Percentiles rank a stretch among this genome's conserved stretches.
Evolutionary conservation across 75 land plant species (phyloP).

Genomic region (Sequoia sempervirens): DNA sequence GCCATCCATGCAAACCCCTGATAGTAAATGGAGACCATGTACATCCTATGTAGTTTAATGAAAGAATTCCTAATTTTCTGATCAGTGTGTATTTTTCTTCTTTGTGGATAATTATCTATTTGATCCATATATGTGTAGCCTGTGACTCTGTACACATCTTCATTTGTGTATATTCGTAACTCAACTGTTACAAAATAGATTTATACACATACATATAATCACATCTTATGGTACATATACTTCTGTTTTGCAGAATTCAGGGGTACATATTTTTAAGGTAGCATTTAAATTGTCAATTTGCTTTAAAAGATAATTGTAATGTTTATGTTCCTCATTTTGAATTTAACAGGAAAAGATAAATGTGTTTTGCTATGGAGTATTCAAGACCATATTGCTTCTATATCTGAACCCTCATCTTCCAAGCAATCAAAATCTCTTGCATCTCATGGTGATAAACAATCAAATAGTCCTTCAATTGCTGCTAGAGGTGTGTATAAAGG

Average conservation of each 20-base stretch:
- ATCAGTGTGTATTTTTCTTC: neutral
- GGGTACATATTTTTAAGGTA: neutral
- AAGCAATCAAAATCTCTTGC: constrained; percentile 33
- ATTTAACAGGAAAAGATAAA: constrained; percentile 75
- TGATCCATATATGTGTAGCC: neutral
- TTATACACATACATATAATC: neutral
- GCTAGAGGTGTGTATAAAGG: constrained; percentile 83
- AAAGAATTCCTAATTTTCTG: neutral
- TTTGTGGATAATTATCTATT: neutral
- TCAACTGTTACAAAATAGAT: too few species aligned
- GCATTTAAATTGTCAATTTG: neutral
- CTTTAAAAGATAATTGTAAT: neutral
- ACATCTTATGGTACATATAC: neutral
- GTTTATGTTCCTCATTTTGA: neutral
- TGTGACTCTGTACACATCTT: neutral
- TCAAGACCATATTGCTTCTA: constrained; percentile 72
- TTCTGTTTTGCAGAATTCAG: neutral
- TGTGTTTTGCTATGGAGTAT: constrained; percentile 94
- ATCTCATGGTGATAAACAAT: constrained; percentile 18
- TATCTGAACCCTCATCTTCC: constrained; percentile 28
- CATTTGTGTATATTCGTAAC: too few species aligned
- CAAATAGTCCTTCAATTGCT: constrained; percentile 51
- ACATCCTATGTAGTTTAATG: neutral
- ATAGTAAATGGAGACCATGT: neutral
- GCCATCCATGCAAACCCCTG: neutral